Evolutionary conservation across 495 filamentous ascomycete species (phyloP), one percentile per base, ranked within the genome.

Genomic region (Talaromyces ruber): DNA sequence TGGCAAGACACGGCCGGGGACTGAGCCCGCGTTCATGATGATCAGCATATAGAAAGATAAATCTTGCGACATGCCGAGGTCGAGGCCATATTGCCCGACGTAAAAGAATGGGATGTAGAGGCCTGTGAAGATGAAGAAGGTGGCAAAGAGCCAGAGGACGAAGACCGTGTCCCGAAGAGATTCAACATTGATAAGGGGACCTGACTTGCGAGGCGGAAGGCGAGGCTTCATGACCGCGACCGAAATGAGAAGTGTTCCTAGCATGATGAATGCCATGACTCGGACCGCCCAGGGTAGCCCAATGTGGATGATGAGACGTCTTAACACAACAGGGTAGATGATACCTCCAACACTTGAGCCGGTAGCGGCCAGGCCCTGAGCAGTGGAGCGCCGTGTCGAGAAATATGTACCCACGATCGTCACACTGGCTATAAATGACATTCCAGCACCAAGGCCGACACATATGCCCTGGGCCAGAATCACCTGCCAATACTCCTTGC

Each of bases 101-200:
- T 68, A 77, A 12, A 53, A 68, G 64, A 76, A 66, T 8, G 74
- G 74, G 9, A 75, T 59, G 63, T 75, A 77, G 22, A 78, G 63
- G 2, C 72, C 74, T 57, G 64, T 68, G 43, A 60, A 69, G 34
- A 71, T 63, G 55, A 70, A 69, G 55, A 70, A 73, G 32, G 64
- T 60, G 3, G 62, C 65, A 2, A 63, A 52, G 0, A 85, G 76
- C 39, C 85, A 83, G 1, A 86, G 66, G 0, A 73, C 21, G 66
- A 84, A 89, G 0, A 74, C 69, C 0, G 76, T 68, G 62, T 89
- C 84, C 21, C 67, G 74, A 53, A 90, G 79, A 1, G 84, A 84
- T 4, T 70, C 65, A n/a, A 84, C 25, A 59, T 70, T 71, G 9
- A 64, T 64, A 39, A 65, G 25, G 1, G 62, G 39, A 2, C 51